These are phyloP conservation scores for Leccinum boreale DNA, from an alignment of 768 basidiomycete genomes.

Conservation along the genomic window DNA sequence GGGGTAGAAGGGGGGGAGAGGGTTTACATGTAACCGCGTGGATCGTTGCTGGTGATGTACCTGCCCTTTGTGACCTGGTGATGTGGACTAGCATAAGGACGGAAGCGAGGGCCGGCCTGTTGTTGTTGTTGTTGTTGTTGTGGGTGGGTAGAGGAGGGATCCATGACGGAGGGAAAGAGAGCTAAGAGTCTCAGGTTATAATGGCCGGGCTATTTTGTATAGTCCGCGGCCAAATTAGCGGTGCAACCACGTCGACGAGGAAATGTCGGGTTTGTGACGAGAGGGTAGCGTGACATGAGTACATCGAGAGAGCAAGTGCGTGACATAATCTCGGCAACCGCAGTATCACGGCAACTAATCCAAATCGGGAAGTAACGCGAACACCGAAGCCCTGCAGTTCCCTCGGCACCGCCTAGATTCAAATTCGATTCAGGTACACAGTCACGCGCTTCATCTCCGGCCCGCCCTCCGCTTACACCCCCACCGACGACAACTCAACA, in stretches of 20 bases:
- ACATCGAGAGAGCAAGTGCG: constrained; percentile 21
- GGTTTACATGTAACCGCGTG: constrained; percentile 81
- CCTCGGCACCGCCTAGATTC: constrained; percentile 48
- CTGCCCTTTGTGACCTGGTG: constrained; percentile 84
- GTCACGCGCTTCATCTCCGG: constrained; percentile 9
- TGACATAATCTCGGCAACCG: constrained; percentile 33
- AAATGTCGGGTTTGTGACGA: constrained; percentile 29
- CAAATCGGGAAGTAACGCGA: constrained; percentile 36
- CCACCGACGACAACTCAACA: constrained; percentile 16
- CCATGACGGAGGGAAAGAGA: constrained; percentile 31
- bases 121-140: neutral
- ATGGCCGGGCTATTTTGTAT: constrained; percentile 23
- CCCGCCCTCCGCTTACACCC: constrained; percentile 17
- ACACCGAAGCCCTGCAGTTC: constrained; percentile 28
- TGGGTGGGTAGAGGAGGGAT: constrained; percentile 33
- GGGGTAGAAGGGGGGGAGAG: neutral
- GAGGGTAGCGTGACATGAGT: constrained; percentile 18
- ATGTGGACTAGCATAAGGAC: constrained; percentile 70
- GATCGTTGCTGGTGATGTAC: constrained; percentile 89
- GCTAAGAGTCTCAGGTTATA: constrained; percentile 15
- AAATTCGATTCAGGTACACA: constrained; percentile 33
- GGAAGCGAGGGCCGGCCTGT: constrained; percentile 39
- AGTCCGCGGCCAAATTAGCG: constrained; percentile 32
- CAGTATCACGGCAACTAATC: constrained; percentile 30
- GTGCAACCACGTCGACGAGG: constrained; percentile 36